Evolutionary conservation across 2,329 filamentous ascomycete species (phyloP), one percentile per base, ranked within the genome.

Genomic region (Teratosphaeria destructans): DNA sequence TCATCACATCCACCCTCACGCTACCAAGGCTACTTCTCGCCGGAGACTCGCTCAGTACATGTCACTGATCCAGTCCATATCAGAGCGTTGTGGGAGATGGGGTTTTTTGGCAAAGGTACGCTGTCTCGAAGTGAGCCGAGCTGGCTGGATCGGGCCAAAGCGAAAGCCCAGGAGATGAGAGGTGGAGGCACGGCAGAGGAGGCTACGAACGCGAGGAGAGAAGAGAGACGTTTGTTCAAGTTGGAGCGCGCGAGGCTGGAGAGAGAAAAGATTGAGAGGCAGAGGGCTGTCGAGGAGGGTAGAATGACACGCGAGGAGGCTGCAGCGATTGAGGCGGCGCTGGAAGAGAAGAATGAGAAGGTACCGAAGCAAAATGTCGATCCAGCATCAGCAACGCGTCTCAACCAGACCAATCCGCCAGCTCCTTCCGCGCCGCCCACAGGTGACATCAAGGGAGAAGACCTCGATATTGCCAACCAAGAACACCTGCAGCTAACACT

Each of bases 91-190:
- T 99, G 95, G 94, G 89, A 96, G 74, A 90, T 95, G 77, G 94
- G 94, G 5, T 99, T 99, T 75, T 99, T 93, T 74, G 95, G 95
- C 55, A 96, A 96, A 74, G 94, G 94, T 53, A 93, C 80, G 67
- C 78, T 97, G 60, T 96, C 92, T 77, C 85, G 95, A 67, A 96
- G 92, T 78, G 93, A 99, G 73, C 93, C 93, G 3, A 94, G 86
- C 66, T 99, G 94, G 94, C 74, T 96, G 56, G 88, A 89, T 64
- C 82, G 88, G 63, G 90, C 96, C 74, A 87, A 89, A 73, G 85
- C 87, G 32, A 82, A 87, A 56, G 76, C 85, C 29, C 81, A 83
- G 55, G 67, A 69, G 12, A 57, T 62, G 52, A 58, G 61, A 29
- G 56, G 55, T 16, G 65, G 66, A 23, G 66, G 66, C 1, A 94